Base-by-base conservation (phyloP, 1,284 basidiomycete species). In the Ceratobasidium sp. region DNA sequence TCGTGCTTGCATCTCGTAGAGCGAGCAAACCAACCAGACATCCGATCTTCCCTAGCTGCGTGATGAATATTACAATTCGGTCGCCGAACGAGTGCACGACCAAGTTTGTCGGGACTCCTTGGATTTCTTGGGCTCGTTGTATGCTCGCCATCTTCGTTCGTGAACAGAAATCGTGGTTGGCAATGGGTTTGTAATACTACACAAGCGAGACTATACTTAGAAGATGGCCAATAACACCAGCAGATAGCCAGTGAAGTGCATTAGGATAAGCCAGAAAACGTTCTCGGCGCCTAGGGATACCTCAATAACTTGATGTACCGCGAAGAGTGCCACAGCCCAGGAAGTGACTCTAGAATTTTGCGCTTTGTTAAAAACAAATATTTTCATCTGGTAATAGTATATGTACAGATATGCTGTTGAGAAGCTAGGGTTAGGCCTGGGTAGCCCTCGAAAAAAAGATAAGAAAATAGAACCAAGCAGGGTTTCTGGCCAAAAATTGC, bases 21-120 rank as follows among this genome's bases (percentile, higher is more conserved):
- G 23, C 33, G 60, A 76, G 33, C 60, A 49, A 85, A n/a, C 85
- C 81, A 82, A 96, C 94, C 84, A 98, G 82, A 81, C 88, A 91
- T 75, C 95, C 96, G 15, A 97, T 90, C 88, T 95, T 96, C 37
- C 93, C 94, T 71, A 94, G 81, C 84, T 97, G 96, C 1, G 95
- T 95, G 68, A 98, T 87, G 35, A 97, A 85, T 23, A 97, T 90
- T 26, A 98, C 85, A 10, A 91, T 85, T 49, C 94, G 88, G 84
- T 98, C 96, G 67, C 89, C 89, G 82, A 90, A 97, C 0, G 86
- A 85, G 81, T 97, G 94, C 1, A 97, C 82, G 39, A 96, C 79
- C 17, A 97, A 84, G 77, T 96, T 91, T 0, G 94, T 97, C 6
- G 83, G 83, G 23, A 87, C 82, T 17, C 89, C 92, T 66, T 89